Percentiles rank a stretch among this genome's conserved stretches.
Conservation (phyloP, 2,329 filamentous ascomycete species). For the Botrytis hyacinthi region DNA sequence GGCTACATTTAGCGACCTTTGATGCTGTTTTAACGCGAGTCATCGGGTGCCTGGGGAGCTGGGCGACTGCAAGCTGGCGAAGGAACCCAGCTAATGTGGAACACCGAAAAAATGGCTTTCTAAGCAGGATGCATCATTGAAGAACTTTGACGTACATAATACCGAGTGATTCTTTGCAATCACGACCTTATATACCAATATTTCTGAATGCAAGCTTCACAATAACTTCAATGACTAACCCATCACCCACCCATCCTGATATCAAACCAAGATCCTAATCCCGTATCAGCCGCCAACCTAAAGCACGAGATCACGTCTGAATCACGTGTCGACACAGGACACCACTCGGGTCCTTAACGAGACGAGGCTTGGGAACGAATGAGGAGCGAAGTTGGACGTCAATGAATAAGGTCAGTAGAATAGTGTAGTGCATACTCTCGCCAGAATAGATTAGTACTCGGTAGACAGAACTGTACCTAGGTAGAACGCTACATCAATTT, state of each 20-base stretch:
- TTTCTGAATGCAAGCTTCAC: neutral
- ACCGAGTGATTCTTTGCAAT: neutral
- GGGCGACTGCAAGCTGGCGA: conserved; percentile 12
- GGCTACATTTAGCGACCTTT: conserved; percentile 8
- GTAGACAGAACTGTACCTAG: neutral
- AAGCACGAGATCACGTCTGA: conserved; percentile 5
- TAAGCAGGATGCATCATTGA: neutral
- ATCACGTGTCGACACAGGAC: neutral
- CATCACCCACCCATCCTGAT: neutral
- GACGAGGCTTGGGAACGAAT: neutral
- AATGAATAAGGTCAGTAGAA: neutral
- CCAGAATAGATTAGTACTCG: neutral
- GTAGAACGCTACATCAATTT: no score
- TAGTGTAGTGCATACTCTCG: neutral
- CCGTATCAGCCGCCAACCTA: neutral
- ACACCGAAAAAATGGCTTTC: neutral
- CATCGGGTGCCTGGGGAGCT: conserved; percentile 21
- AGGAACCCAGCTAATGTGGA: neutral
- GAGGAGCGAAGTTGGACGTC: neutral
- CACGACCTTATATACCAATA: neutral
- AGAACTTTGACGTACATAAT: neutral
- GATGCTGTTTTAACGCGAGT: conserved; percentile 19
- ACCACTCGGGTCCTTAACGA: neutral
- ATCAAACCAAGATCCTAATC: neutral
- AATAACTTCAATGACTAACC: neutral